Evolutionary conservation across 495 filamentous ascomycete genomes (phyloP).

Genomic region (Aspergillus sclerotiicarbonarius): DNA sequence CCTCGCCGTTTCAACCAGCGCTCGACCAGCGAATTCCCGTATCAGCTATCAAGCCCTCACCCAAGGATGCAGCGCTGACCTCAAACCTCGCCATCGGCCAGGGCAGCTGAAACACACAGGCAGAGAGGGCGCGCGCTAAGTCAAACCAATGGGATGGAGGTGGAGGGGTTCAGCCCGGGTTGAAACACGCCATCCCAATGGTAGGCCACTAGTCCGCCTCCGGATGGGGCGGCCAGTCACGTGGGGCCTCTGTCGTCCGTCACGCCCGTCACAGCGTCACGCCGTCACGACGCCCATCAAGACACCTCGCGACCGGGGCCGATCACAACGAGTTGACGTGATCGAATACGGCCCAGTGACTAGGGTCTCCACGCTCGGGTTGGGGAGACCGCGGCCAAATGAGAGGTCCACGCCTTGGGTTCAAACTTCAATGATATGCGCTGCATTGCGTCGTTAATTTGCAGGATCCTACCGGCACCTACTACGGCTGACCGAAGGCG

Average conservation of each 20-base stretch:
- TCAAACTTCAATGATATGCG: not conserved
- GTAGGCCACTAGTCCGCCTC: conserved; percentile 10
- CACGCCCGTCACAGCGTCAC: no score
- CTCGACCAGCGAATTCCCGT: no score
- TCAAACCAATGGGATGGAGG: conserved; percentile 10
- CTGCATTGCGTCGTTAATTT: not conserved
- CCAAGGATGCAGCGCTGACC: not conserved
- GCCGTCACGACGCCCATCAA: not conserved
- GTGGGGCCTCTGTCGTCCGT: conserved; percentile 7
- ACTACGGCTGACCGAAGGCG: not conserved
- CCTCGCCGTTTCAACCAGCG: no score
- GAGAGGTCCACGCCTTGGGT: no score
- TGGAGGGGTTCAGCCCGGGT: conserved; percentile 9
- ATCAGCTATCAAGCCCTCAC: no score
- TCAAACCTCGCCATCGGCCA: conserved; percentile 1
- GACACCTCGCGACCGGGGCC: not conserved
- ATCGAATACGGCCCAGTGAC: not conserved
- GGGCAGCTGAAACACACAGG: conserved; percentile 21
- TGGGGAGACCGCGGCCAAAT: not conserved
- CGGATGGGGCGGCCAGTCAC: conserved; percentile 3
- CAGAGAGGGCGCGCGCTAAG: conserved; percentile 18
- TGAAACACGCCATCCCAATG: conserved; percentile 20
- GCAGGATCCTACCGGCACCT: not conserved
- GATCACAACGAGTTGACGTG: not conserved
- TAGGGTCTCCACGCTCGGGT: not conserved